Base-by-base conservation (phyloP, 306 rosid genomes). In the Luffa aegyptiaca region DNA sequence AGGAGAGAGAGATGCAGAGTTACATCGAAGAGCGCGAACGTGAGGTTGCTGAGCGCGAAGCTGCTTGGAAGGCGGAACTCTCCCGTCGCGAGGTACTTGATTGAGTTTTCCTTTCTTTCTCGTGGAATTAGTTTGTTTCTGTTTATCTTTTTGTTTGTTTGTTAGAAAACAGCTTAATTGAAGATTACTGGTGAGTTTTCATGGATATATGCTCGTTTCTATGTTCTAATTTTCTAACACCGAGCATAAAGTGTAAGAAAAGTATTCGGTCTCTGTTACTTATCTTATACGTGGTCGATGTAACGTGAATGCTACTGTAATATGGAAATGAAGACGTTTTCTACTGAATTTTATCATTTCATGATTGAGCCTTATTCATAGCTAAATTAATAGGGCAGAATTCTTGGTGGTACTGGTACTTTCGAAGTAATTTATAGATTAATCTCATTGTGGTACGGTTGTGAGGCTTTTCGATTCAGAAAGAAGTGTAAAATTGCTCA, bases 1-100 rank as follows among this genome's bases (percentile, higher is more conserved):
- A 93, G 88, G 99, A 91, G 71, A 89, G 99, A 65, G 99, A 93
- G 91, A 95, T 95, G 99, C 99, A 95, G 86, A 95, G 97, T 86
- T 95, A 95, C 70, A 93, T 95, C 51, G 88, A 93, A 82, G 99
- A 95, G 78, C 97, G 99, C 4, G 99, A 95, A 79, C 99, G 99
- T 4, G 99, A 95, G 81, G 98, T 95, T 62, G 97, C 98, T 36
- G 98, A 95, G 84, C 97, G 99, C 10, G 99, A 95, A 87, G 97
- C 99, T 80, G 99, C 99, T 78, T 95, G 99, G 99, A 95, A 95
- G 84, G 97, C 97, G 37, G 99, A 95, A 83, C 99, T 95, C 84
- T 92, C 99, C 76, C 99, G 99, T 75, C 97, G 99, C 5, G 99
- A 95, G 99, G 98, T 94, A 37, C 42, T 61, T 5, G 62, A 39